phyloP scores from a whole-genome alignment of 768 basidiomycete genomes.

The Hypholoma fasciculare region DNA sequence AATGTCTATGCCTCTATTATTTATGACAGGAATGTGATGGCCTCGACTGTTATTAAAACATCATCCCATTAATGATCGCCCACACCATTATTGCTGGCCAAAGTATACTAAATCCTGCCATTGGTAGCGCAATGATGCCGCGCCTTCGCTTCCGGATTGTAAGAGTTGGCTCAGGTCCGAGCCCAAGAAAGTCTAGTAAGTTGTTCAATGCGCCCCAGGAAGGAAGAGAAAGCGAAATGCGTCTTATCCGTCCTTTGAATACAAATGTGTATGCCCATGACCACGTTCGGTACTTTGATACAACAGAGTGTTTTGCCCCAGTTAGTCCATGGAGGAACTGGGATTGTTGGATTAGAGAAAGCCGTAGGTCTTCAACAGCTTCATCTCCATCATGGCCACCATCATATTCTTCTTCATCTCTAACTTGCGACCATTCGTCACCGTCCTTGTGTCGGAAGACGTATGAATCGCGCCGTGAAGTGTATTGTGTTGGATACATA shows the following conservation, averaged over 20 bases:
- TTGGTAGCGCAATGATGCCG: slow-evolving; percentile 8
- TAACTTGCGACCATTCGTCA: slow-evolving; percentile 36
- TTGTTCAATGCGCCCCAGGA: slow-evolving; percentile 19
- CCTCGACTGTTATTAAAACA: slow-evolving; percentile 14
- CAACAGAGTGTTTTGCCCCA: slow-evolving; percentile 16
- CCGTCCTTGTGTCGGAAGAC: slow-evolving; percentile 27
- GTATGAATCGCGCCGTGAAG: slow-evolving; percentile 34
- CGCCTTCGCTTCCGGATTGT: slow-evolving; percentile 5
- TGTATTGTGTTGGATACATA: slow-evolving; percentile 48
- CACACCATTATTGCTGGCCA: slow-evolving; percentile 37
- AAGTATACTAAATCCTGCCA: slow-evolving; percentile 39
- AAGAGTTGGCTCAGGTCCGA: background rate
- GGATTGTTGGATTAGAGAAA: slow-evolving; percentile 13
- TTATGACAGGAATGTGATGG: background rate
- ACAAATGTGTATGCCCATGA: slow-evolving; percentile 56
- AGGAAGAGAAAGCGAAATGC: slow-evolving; percentile 50
- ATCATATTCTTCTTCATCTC: slow-evolving; percentile 13
- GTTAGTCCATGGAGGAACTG: slow-evolving; percentile 41
- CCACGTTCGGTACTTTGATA: slow-evolving; percentile 20
- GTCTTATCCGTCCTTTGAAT: slow-evolving; percentile 53
- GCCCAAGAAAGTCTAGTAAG: slow-evolving; percentile 21
- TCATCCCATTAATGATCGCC: slow-evolving; percentile 39
- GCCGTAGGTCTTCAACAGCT: slow-evolving; percentile 9
- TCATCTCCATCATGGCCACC: slow-evolving; percentile 8
- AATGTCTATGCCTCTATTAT: background rate